These are phyloP conservation scores for Trametes cubensis DNA, from an alignment of 768 basidiomycete species.

Conservation along the genomic window DNA sequence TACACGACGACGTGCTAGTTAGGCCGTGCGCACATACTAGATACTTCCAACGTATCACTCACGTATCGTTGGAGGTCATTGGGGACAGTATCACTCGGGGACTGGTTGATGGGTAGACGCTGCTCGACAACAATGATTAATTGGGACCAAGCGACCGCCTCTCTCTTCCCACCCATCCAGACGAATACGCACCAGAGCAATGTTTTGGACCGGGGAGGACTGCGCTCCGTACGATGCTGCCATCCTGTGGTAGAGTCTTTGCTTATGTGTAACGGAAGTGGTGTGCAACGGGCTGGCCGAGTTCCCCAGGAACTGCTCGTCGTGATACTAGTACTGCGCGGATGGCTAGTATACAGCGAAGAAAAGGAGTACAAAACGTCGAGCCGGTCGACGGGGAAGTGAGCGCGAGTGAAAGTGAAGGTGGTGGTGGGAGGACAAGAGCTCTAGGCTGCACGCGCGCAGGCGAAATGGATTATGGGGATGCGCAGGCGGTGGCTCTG, in stretches of 20 bases:
- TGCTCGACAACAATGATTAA: neutral
- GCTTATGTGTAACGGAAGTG: constrained; percentile 1
- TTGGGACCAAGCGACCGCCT: no score
- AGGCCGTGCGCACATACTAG: neutral
- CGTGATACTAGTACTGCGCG: constrained; percentile 16
- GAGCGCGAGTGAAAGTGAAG: constrained; percentile 16
- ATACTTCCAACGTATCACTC: constrained; percentile 5
- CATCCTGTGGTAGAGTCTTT: constrained; percentile 14
- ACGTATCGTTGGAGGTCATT: constrained; percentile 41
- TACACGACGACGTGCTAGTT: constrained; percentile 29
- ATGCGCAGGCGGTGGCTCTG: constrained; percentile 16
- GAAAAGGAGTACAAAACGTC: constrained; percentile 25
- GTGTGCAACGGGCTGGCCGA: neutral
- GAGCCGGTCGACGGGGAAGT: constrained; percentile 34
- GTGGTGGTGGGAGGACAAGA: constrained; percentile 13
- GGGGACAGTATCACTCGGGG: constrained; percentile 29
- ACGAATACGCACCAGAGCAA: constrained; percentile 14
- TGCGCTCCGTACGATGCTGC: constrained; percentile 19
- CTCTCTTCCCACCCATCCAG: no score
- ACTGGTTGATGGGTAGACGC: constrained; percentile 25
- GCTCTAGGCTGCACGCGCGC: constrained; percentile 10
- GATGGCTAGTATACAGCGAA: constrained; percentile 26
- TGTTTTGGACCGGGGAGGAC: constrained; percentile 16
- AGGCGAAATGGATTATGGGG: constrained; percentile 10
- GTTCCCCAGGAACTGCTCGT: constrained; percentile 19